A percentile compares a stretch with the other conserved stretches of the same genome.
Evolutionary conservation across 139 green algal genomes (phyloP).

Genomic region (Spirogloea muscicola): DNA sequence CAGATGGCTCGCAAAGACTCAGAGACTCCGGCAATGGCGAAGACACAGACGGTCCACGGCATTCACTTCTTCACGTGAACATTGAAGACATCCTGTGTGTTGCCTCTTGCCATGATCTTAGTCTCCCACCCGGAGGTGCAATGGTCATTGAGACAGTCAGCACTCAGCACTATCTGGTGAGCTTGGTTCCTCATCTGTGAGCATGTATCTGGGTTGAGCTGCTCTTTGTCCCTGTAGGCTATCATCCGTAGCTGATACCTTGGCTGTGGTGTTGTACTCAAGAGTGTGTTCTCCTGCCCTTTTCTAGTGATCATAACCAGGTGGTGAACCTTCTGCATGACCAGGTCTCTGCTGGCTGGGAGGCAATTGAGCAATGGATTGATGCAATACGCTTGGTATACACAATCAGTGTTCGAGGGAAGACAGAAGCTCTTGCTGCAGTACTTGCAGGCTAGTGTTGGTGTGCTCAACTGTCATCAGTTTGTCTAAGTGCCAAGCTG

Average conservation of each 20-base stretch:
- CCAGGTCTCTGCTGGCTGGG: slow-evolving; percentile 35
- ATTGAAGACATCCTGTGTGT: slow-evolving; percentile 35
- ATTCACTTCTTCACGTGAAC: slow-evolving; percentile 10
- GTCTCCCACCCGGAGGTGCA: slow-evolving; percentile 35
- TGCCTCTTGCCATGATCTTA: slow-evolving; percentile 28
- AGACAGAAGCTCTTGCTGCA: slow-evolving; percentile 15
- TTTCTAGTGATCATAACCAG: too few species aligned
- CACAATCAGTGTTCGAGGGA: slow-evolving; percentile 38
- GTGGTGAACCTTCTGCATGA: too few species aligned
- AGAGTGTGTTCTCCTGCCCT: too few species aligned
- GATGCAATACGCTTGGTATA: slow-evolving; percentile 44
- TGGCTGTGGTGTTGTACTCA: too few species aligned
- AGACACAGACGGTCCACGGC: not conserved
- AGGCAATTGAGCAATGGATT: slow-evolving; percentile 41
- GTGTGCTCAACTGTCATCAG: too few species aligned
- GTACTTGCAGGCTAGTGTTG: slow-evolving; percentile 39
- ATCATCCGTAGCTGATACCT: too few species aligned
- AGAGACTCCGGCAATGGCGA: not conserved
- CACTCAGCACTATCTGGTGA: slow-evolving; percentile 30
- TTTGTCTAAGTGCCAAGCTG: too few species aligned
- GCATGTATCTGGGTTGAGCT: not conserved
- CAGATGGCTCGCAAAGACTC: too few species aligned
- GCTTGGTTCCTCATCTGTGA: not conserved
- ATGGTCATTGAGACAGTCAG: slow-evolving; percentile 31
- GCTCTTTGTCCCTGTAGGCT: too few species aligned